Percentiles rank a stretch among this genome's conserved stretches.
Conservation (phyloP, 768 basidiomycete species). For the Kwoniella sp. region DNA sequence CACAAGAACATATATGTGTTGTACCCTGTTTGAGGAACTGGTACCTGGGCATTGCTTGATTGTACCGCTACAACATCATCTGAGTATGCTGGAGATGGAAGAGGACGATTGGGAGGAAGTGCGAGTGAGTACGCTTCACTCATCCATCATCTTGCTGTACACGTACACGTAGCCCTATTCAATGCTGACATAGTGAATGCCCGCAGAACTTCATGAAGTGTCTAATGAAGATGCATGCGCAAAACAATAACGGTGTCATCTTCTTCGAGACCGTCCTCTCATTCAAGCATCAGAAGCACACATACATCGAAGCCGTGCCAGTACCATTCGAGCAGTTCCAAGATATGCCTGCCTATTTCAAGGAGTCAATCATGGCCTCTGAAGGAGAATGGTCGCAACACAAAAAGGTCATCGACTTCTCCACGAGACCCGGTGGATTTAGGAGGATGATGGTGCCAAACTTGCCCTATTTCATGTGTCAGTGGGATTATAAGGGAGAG, state of each 20-base stretch:
- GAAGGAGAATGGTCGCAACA: conserved; percentile 99
- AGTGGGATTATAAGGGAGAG: conserved; percentile 96
- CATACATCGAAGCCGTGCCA: conserved; percentile 90
- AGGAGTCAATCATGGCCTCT: conserved; percentile 89
- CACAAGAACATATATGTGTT: conserved; percentile 84
- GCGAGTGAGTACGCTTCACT: conserved; percentile 62
- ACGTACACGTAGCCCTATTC: too few relatives aligned
- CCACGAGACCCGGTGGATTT: conserved; percentile 86
- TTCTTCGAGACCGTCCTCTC: conserved; percentile 93
- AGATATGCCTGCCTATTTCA: conserved; percentile 88
- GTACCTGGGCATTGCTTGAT: conserved; percentile 90
- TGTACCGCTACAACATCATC: conserved; percentile 90
- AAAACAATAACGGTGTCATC: conserved; percentile 87
- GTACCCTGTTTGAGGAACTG: conserved; percentile 84
- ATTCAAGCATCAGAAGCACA: conserved; percentile 85
- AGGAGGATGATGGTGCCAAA: conserved; percentile 93
- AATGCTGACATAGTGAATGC: too few relatives aligned
- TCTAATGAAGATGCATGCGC: conserved; percentile 89
- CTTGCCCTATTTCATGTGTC: conserved; percentile 97
- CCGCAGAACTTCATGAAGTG: conserved; percentile 84
- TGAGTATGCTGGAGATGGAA: conserved; percentile 87
- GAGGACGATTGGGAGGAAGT: conserved; percentile 99
- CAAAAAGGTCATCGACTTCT: conserved; percentile 94
- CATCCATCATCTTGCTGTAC: too few relatives aligned
- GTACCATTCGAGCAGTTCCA: conserved; percentile 86